Percentiles rank a stretch among this genome's conserved stretches.
Evolutionary conservation across 2,329 filamentous ascomycete genomes (phyloP).

Genomic region (Westerdykella ornata): DNA sequence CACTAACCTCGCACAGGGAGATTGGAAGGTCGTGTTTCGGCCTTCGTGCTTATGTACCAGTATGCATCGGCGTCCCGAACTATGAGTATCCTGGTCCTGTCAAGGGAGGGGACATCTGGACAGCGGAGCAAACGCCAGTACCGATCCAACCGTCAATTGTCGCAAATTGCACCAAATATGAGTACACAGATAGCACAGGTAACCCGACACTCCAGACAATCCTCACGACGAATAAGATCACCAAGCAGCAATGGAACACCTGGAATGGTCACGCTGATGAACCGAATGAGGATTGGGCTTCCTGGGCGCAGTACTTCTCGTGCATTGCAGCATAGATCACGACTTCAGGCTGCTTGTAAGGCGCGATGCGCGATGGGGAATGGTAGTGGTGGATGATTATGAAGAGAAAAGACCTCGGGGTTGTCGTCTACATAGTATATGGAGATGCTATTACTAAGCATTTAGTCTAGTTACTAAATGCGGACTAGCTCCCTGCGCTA

Average conservation of each 20-base stretch:
- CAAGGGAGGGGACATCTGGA: constrained; percentile 14
- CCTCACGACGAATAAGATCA: constrained; percentile 8
- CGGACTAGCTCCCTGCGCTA: neutral
- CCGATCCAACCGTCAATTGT: constrained; percentile 28
- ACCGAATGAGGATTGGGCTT: constrained; percentile 5
- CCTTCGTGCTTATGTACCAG: constrained; percentile 28
- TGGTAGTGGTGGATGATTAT: neutral
- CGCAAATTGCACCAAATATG: constrained; percentile 22
- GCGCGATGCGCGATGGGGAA: neutral
- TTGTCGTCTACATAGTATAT: neutral
- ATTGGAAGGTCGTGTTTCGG: constrained; percentile 23
- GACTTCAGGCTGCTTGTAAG: too few relatives aligned
- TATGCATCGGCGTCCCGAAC: constrained; percentile 25
- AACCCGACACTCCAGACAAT: constrained; percentile 7
- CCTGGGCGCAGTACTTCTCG: constrained; percentile 15
- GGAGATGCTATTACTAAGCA: too few relatives aligned
- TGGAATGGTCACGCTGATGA: constrained; percentile 15
- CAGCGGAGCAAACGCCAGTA: constrained; percentile 17
- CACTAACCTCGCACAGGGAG: constrained; percentile 1
- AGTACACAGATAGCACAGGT: constrained; percentile 15
- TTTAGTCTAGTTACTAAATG: neutral
- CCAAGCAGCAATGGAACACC: constrained; percentile 14
- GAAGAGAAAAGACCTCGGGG: neutral
- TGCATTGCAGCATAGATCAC: constrained; percentile 11
- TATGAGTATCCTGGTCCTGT: constrained; percentile 19